Percentiles rank a stretch among this genome's conserved stretches.
These are phyloP conservation scores for Mycena kentingensis DNA, from an alignment of 768 basidiomycete species.

Conservation along the genomic window DNA sequence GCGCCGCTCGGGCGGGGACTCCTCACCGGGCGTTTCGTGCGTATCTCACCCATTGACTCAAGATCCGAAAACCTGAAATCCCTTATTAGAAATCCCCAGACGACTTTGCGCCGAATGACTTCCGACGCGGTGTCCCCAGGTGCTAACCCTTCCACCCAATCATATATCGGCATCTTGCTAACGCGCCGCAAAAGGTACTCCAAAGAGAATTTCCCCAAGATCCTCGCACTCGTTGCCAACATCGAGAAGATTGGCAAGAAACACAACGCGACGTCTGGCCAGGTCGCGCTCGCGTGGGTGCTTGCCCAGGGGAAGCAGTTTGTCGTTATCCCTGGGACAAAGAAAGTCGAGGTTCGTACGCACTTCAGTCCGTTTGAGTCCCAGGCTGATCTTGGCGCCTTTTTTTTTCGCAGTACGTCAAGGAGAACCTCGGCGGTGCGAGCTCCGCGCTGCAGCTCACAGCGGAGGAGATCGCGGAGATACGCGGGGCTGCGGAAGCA, in stretches of 20 bases:
- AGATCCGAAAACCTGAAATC: neutral
- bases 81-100: conserved; percentile 15
- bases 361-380: too few relatives aligned
- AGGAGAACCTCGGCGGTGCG: too few relatives aligned
- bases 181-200: too few relatives aligned
- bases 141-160: too few relatives aligned
- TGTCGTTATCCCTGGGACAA: too few relatives aligned
- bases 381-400: too few relatives aligned
- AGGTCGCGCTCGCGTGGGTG: conserved; percentile 24
- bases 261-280: conserved; percentile 30
- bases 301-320: conserved; percentile 17
- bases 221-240: conserved; percentile 35
- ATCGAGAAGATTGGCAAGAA: conserved; percentile 33
- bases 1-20: conserved; percentile 38
- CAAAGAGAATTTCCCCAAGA: conserved; percentile 36
- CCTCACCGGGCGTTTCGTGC: conserved; percentile 27
- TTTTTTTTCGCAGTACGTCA: too few relatives aligned
- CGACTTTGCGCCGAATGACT: conserved; percentile 32
- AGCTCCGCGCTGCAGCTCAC: too few relatives aligned
- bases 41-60: neutral
- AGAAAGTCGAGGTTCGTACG: too few relatives aligned
- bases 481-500: too few relatives aligned
- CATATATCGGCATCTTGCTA: too few relatives aligned
- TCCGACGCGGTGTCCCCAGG: conserved; percentile 31
- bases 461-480: too few relatives aligned